Base-by-base conservation (phyloP, 345 rosid genomes). In the Clarkia xantiana region DNA sequence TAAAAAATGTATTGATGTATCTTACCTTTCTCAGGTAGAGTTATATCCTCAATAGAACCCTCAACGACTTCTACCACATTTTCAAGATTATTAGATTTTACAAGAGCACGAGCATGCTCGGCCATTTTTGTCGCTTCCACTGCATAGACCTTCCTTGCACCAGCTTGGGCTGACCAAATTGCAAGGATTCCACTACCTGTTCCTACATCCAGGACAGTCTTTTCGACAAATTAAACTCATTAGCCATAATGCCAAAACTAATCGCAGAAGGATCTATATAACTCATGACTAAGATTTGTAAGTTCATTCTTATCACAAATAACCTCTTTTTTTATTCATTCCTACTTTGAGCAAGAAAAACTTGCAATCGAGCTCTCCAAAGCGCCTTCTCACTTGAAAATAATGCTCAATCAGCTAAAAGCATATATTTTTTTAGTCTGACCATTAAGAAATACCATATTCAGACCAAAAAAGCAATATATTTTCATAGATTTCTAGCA, bases 151-250 rank as follows among this genome's bases (percentile, higher is more conserved):
- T 86, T 91, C 73, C 80, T 81, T 3, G 98, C 98, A 63, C 98
- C 98, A 11, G 96, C 98, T 66, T 86, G 96, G 6, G 98, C 98
- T 11, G 94, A 86, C 98, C 98, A 91, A 42, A 91, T 86, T 44
- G 98, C 98, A 48, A 91, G 98, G 62, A 91, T 91, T 41, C 98
- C 98, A 69, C 96, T 91, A 42, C 98, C 98, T 0, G 98, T 84
- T 42, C 98, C 98, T 50, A 91, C 98, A 69, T 91, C 98, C 77
- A 91, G 62, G 56, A 91, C 93, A 15, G 81, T 69, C 98, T 91
- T 68, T 63, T 60, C 63, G 45, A 63, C 39, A 61, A 11, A 23
- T 16, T 44, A 59, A 44, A 46, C 48, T 65, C 48, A 70, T 58
- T 64, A 51, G 20, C 16, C 29, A 16, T 10, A 10, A 12, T 14